Base-by-base conservation (phyloP, 2,329 filamentous ascomycete genomes). In the Colletotrichum higginsianum region DNA sequence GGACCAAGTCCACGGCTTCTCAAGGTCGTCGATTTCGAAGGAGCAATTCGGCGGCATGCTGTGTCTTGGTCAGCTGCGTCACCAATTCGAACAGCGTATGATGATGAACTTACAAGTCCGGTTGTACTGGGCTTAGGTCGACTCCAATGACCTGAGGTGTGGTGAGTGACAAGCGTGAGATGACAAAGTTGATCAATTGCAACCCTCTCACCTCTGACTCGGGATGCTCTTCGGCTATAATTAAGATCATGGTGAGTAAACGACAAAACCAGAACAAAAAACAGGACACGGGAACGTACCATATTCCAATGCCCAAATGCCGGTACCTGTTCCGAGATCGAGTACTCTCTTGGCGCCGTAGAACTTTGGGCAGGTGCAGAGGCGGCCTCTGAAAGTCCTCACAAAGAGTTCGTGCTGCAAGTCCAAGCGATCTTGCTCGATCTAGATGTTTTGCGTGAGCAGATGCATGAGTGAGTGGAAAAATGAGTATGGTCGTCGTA, bases 1-100 rank as follows among this genome's bases (percentile, higher is more conserved):
- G 4, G 74, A 71, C 49, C 74, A 82, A 3, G 77, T 78, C 82
- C 82, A 84, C 42, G 76, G 73, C 61, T 78, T 75, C 35, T 81
- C 80, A 1, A 78, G 72, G 67, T 83, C 81, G 66, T 84, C 82
- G 57, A 83, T 76, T 44, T 83, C 81, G 73, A 87, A 87, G 9
- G 76, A 76, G 57, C 84, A 79, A 67, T 87, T 87, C 0, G 83
- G 81, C 0, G 85, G 85, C 9, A 84, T 83, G 66, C 75, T 78
- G 2, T 2, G 4, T 18, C 7, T 0, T 3, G 2, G 5, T 60
- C 16, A 60, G 52, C 8, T 5, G 4, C 4, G 3, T 18, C 1
- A 9, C 30, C 2, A 35, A 11, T 9, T 35, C 30, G 9, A 9
- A 35, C 9, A 30, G 7, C 8, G 23, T 1, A 2, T 9, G 16